These are phyloP conservation scores for Fusarium sp. DNA, from an alignment of 2,329 filamentous ascomycete genomes.

Conservation along the genomic window DNA sequence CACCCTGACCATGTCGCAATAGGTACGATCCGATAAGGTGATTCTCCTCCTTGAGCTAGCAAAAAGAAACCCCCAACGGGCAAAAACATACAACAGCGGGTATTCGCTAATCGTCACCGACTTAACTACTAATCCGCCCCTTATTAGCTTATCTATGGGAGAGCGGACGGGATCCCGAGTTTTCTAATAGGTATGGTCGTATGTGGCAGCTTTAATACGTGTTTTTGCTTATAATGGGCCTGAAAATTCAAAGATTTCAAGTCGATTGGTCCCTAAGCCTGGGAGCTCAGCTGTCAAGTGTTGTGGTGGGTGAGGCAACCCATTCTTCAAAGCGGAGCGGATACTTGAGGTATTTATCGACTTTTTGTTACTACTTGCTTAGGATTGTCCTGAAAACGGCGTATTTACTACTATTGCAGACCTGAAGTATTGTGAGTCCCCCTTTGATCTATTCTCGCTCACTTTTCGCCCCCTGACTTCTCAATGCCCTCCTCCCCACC, in stretches of 20 bases:
- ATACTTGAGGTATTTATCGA: background rate
- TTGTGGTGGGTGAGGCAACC: background rate
- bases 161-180: background rate
- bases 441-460: background rate
- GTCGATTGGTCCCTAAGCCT: background rate
- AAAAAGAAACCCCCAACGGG: background rate
- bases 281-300: background rate
- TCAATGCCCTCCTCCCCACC: background rate
- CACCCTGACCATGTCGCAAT: background rate
- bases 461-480: background rate
- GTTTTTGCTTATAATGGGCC: background rate
- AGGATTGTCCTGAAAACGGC: background rate
- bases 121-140: background rate
- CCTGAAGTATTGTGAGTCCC: background rate
- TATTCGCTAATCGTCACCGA: slow-evolving; percentile 1
- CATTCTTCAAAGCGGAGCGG: background rate
- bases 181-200: background rate
- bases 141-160: slow-evolving; percentile 1
- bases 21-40: too few relatives aligned
- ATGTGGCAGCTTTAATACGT: rapidly evolving
- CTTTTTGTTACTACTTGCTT: background rate
- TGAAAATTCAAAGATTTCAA: background rate
- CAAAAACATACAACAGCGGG: background rate
- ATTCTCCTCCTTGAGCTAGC: background rate
- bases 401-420: background rate